Percentiles rank a stretch among this genome's conserved stretches.
phyloP scores from a whole-genome alignment of 139 green algal species.

The Picochlorum costavermella region DNA sequence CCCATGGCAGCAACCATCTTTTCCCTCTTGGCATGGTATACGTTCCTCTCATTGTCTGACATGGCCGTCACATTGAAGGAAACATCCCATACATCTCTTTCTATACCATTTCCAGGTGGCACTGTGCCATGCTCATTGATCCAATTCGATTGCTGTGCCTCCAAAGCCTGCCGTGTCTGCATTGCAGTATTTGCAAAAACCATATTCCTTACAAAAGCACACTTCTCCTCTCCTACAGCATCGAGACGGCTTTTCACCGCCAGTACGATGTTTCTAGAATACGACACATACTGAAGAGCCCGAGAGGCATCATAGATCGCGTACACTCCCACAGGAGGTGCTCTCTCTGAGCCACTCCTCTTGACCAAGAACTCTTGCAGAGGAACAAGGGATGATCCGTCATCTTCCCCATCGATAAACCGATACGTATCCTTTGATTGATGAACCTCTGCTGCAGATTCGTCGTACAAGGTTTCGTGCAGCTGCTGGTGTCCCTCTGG shows the following conservation, averaged over 20 bases:
- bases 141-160: slow-evolving; percentile 55
- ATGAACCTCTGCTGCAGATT: slow-evolving; percentile 46
- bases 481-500: slow-evolving; percentile 74
- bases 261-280: slow-evolving; percentile 70
- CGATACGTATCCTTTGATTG: not conserved
- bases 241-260: slow-evolving; percentile 47
- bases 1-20: slow-evolving; percentile 44
- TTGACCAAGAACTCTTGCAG: slow-evolving; percentile 47
- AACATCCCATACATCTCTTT: slow-evolving; percentile 48
- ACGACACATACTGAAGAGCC: slow-evolving; percentile 76
- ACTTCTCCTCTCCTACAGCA: slow-evolving; percentile 42
- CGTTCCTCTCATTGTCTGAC: slow-evolving; percentile 42
- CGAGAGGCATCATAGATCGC: slow-evolving; percentile 59
- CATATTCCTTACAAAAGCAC: slow-evolving; percentile 49
- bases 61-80: slow-evolving; percentile 13
- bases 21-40: slow-evolving; percentile 74
- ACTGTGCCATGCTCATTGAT: slow-evolving; percentile 46
- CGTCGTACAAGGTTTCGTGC: slow-evolving; percentile 73
- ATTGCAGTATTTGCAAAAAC: slow-evolving; percentile 78
- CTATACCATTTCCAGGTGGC: slow-evolving; percentile 67
- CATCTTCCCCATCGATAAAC: slow-evolving; percentile 57
- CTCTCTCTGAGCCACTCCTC: slow-evolving; percentile 41
- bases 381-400: slow-evolving; percentile 54
- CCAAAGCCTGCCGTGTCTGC: slow-evolving; percentile 48
- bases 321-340: slow-evolving; percentile 60